phyloP scores from a whole-genome alignment of 208 protist species.

The Crithidia bombi region DNA sequence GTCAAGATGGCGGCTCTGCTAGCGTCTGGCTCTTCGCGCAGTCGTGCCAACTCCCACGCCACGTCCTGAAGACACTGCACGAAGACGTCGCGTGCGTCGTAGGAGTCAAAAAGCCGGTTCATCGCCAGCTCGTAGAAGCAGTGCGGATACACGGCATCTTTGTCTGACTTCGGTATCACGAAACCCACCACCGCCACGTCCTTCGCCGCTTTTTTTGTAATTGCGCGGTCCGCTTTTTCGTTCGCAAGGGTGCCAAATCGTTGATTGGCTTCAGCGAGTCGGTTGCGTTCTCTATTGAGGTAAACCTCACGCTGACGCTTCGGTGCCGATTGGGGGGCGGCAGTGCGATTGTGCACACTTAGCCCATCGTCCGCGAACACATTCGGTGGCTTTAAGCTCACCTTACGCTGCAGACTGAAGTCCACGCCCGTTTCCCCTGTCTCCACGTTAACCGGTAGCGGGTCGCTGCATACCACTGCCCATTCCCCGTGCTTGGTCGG shows the following conservation, averaged over 20 bases:
- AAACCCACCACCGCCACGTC: constrained; percentile 8
- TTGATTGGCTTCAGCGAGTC: not conserved
- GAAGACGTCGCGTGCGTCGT: constrained; percentile 27
- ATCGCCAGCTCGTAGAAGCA: constrained; percentile 24
- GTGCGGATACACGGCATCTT: constrained; percentile 2
- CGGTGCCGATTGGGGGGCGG: not conserved
- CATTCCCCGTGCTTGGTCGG: constrained; percentile 17
- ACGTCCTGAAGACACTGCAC: constrained; percentile 11
- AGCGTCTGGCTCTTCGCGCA: not conserved
- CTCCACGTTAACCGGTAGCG: not conserved
- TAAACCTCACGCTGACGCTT: constrained; percentile 3
- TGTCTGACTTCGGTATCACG: not conserved
- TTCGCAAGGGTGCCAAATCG: not conserved
- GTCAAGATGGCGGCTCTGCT: not conserved
- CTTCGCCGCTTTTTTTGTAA: too few relatives aligned
- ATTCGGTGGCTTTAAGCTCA: constrained; percentile 17
- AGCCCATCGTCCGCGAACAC: not conserved
- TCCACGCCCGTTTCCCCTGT: not conserved
- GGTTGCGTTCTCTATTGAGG: constrained; percentile 11
- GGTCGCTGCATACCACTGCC: constrained; percentile 28
- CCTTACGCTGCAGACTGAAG: not conserved
- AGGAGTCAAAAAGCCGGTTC: constrained; percentile 27
- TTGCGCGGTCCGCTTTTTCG: not conserved
- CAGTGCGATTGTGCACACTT: not conserved
- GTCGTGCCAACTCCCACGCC: constrained; percentile 5